These are phyloP conservation scores for Glycine soja DNA, from an alignment of 306 rosid genomes.

Conservation along the genomic window DNA sequence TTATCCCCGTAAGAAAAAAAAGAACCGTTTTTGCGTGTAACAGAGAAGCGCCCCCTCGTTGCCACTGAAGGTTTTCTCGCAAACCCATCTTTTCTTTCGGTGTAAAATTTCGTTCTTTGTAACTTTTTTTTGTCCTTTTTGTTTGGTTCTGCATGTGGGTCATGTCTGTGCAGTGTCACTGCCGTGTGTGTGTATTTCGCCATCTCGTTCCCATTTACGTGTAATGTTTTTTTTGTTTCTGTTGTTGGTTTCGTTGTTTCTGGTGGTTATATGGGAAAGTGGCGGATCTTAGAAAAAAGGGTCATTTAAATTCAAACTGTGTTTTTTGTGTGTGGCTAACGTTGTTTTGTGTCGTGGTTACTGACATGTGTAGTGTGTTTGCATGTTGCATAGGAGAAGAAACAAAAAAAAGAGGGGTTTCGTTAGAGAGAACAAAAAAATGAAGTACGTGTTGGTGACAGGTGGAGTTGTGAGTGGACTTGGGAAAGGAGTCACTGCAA, in stretches of 20 bases:
- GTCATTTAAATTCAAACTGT: not conserved
- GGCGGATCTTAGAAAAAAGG: constrained; percentile 43
- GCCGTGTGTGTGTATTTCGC: not conserved
- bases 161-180: constrained; percentile 19
- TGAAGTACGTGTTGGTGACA: constrained; percentile 91
- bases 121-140: not conserved
- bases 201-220: not conserved
- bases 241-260: not conserved
- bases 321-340: not conserved
- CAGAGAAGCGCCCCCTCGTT: constrained; percentile 49
- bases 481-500: constrained; percentile 90
- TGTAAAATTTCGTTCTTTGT: constrained; percentile 5
- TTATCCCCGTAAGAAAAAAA: not conserved
- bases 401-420: constrained; percentile 7
- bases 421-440: constrained; percentile 31
- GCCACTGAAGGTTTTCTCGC: constrained; percentile 47
- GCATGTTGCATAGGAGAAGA: constrained; percentile 24
- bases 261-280: constrained; percentile 44
- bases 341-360: constrained; percentile 26
- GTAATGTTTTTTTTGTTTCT: constrained; percentile 8
- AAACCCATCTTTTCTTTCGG: constrained; percentile 22
- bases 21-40: not conserved
- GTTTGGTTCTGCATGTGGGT: constrained; percentile 31
- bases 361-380: constrained; percentile 8
- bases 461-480: constrained; percentile 96